Base-by-base conservation (phyloP, 1,284 basidiomycete genomes). In the Tetrapyrgos nigripes region DNA sequence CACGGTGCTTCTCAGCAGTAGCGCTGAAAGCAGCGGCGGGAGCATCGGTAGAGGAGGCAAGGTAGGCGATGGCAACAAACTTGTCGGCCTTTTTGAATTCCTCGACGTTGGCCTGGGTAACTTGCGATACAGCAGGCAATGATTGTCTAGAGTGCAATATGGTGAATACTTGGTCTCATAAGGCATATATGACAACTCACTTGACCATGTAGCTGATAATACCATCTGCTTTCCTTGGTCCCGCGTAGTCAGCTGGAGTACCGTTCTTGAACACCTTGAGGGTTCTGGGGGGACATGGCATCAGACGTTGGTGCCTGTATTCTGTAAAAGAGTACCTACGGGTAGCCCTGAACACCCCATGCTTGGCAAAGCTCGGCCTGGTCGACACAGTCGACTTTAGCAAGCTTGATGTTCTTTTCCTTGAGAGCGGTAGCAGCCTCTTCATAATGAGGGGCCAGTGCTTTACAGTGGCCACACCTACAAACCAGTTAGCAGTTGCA, bases 191-290 rank as follows among this genome's bases (percentile, higher is more conserved):
- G 53, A 14, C 23, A 47, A 80, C 91, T 68, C 65, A 96, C 96
- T 99, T 98, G 82, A 87, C 76, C 97, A 99, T 98, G 83, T 98
- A 98, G 73, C 88, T 90, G 74, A 98, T 82, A 70, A 99, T 99
- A 29, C 97, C 97, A 66, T 99, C 97, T 17, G 95, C 90, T 78
- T 98, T 94, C 59, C 97, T 86, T 46, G 95, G 91, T 50, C 97
- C 97, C 62, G 73, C 77, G 79, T 99, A 99, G 55, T 95, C 91
- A 23, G 81, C 73, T 45, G 88, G 74, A 44, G 85, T 84, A 60
- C 97, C 97, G 63, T 92, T 85, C 67, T 91, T 90, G 88, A 96
- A 99, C 50, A 99, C 90, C 74, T 97, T 96, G 66, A 96, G 76
- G 17, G 92, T 93, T 21, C 89, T 92, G 61, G 28, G n/a, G n/a